Conservation (phyloP, 2,329 filamentous ascomycete species). For the Pestalotiopsis sp. region DNA sequence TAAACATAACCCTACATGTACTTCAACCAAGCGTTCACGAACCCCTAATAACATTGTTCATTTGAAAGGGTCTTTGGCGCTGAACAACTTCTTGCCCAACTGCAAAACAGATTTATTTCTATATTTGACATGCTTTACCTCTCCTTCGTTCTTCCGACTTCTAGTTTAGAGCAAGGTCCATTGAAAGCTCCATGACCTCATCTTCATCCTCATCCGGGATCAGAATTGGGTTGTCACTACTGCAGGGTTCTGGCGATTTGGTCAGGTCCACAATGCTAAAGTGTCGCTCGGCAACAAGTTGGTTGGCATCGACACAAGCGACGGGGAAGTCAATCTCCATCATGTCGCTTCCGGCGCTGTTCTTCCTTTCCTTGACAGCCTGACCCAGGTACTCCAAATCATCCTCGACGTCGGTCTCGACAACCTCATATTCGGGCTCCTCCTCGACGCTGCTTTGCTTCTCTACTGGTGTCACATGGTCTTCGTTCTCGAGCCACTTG, state of each 20-base stretch:
- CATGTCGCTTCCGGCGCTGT: neutral
- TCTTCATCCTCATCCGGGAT: constrained; percentile 1
- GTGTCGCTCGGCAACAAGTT: neutral
- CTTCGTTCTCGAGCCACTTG: constrained; percentile 46
- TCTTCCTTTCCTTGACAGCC: neutral
- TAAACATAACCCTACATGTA: no score
- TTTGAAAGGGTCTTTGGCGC: no score
- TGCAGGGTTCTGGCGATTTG: neutral
- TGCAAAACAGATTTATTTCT: no score
- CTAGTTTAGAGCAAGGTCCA: neutral
- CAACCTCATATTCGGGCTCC: constrained; percentile 1
- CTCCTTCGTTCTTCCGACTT: no score
- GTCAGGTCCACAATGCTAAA: constrained; percentile 3
- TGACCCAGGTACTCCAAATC: neutral
- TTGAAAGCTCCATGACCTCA: neutral
- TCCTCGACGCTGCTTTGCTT: constrained; percentile 14
- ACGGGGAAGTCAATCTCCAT: neutral
- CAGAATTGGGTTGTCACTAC: neutral
- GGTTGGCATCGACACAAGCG: constrained; percentile 5
- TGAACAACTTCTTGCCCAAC: no score
- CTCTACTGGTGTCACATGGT: constrained; percentile 34
- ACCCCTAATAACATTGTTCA: no score
- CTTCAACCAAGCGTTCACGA: no score
- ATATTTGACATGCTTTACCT: no score
- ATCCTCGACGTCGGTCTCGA: constrained; percentile 1